These are phyloP conservation scores for Pseudogymnoascus sp. DNA, from an alignment of 2,329 filamentous ascomycete species.

Conservation along the genomic window DNA sequence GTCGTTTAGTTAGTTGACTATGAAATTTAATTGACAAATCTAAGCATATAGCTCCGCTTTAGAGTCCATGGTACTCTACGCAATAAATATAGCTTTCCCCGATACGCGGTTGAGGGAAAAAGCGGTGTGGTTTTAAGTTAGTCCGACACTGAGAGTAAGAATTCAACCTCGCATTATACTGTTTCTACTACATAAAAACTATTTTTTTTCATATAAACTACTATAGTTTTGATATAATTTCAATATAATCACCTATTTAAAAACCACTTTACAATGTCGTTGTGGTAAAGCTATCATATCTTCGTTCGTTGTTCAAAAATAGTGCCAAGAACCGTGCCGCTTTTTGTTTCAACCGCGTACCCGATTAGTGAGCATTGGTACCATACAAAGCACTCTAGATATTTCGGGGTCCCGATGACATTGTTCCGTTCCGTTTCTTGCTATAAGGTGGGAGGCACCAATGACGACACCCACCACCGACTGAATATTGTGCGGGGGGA, in stretches of 20 bases:
- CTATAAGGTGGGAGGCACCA: background rate
- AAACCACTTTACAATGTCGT: too few relatives aligned
- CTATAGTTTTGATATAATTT: too few relatives aligned
- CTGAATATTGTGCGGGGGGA: background rate
- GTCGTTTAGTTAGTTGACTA: background rate
- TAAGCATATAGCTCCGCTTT: background rate
- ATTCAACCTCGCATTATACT: too few relatives aligned
- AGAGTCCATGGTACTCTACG: background rate
- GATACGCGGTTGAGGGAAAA: background rate
- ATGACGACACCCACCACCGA: background rate
- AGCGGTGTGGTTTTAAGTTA: too few relatives aligned
- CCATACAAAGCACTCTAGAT: background rate
- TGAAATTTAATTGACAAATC: background rate
- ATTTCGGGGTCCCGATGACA: constrained; percentile 1
- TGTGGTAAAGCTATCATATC: too few relatives aligned
- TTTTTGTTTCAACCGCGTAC: too few relatives aligned
- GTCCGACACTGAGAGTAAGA: too few relatives aligned
- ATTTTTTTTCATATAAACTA: too few relatives aligned
- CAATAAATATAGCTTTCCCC: background rate
- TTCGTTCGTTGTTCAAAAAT: too few relatives aligned
- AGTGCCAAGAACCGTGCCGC: too few relatives aligned
- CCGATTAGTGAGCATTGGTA: background rate
- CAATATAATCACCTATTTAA: too few relatives aligned
- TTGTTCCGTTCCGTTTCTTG: background rate
- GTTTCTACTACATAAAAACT: too few relatives aligned